Conservation (phyloP, 129 eudicot species). For the Silybum marianum region DNA sequence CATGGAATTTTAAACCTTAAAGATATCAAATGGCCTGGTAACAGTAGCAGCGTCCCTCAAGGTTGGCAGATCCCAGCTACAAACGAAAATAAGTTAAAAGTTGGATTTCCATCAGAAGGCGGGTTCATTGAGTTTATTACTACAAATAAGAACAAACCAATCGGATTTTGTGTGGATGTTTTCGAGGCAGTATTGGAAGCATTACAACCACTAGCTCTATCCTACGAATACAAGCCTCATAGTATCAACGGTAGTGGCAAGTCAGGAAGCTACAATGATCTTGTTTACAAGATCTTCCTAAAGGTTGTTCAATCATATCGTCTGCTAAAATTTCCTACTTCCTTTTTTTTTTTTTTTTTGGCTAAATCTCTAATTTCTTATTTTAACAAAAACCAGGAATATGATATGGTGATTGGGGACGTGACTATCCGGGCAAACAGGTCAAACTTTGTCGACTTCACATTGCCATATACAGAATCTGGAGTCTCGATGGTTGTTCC, state of each 20-base stretch:
- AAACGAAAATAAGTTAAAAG: conserved; percentile 33
- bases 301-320: conserved; percentile 23
- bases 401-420: conserved; percentile 58
- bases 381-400: conserved; percentile 27
- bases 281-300: conserved; percentile 32
- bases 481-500: conserved; percentile 51
- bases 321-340: background rate
- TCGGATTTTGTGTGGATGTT: conserved; percentile 53
- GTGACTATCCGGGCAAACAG: conserved; percentile 49
- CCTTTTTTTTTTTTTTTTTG: background rate
- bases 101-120: conserved; percentile 43
- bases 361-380: background rate
- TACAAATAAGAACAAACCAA: conserved; percentile 11
- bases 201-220: conserved; percentile 31
- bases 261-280: conserved; percentile 36
- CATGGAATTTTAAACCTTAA: conserved; percentile 2
- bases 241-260: background rate
- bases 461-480: conserved; percentile 57
- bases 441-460: conserved; percentile 49
- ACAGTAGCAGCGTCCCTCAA: conserved; percentile 27
- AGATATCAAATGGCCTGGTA: conserved; percentile 55
- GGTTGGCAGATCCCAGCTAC: conserved; percentile 50
- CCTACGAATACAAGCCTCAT: conserved; percentile 25
- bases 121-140: conserved; percentile 39
- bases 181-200: conserved; percentile 35